A percentile compares a stretch with the other conserved stretches of the same genome.
phyloP scores from a whole-genome alignment of 257 asterid species.

The Salvia splendens region DNA sequence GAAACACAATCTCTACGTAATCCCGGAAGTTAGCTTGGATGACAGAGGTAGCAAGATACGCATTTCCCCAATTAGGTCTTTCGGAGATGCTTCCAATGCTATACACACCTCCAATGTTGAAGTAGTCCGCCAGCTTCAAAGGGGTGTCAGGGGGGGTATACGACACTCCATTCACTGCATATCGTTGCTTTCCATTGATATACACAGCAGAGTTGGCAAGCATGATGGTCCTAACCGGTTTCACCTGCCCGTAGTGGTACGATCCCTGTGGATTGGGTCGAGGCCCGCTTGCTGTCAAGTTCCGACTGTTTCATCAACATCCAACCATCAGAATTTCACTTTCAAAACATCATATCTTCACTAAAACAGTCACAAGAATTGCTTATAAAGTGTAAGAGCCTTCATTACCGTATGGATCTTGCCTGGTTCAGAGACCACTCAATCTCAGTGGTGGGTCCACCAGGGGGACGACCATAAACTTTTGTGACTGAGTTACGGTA shows the following conservation, averaged over 20 bases:
- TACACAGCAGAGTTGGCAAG: slow-evolving; percentile 85
- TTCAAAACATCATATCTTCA: not conserved
- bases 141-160: slow-evolving; percentile 75
- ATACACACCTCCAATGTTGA: slow-evolving; percentile 82
- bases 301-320: slow-evolving; percentile 59
- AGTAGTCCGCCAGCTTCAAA: slow-evolving; percentile 78
- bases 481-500: slow-evolving; percentile 66
- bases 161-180: slow-evolving; percentile 87
- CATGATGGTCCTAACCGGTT: slow-evolving; percentile 70
- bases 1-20: slow-evolving; percentile 80
- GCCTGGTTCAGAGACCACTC: slow-evolving; percentile 78
- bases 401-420: slow-evolving; percentile 74
- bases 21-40: slow-evolving; percentile 73
- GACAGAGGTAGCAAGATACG: slow-evolving; percentile 70
- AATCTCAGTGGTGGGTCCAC: slow-evolving; percentile 82
- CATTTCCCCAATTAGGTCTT: slow-evolving; percentile 52
- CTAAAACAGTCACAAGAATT: not conserved
- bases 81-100: slow-evolving; percentile 71
- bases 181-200: slow-evolving; percentile 78
- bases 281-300: slow-evolving; percentile 92
- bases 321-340: slow-evolving; percentile 19
- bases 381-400: not conserved
- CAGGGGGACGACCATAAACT: slow-evolving; percentile 76
- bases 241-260: slow-evolving; percentile 87
- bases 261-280: slow-evolving; percentile 99